Conservation (phyloP, 2,329 filamentous ascomycete genomes). For the Fusarium sp. region DNA sequence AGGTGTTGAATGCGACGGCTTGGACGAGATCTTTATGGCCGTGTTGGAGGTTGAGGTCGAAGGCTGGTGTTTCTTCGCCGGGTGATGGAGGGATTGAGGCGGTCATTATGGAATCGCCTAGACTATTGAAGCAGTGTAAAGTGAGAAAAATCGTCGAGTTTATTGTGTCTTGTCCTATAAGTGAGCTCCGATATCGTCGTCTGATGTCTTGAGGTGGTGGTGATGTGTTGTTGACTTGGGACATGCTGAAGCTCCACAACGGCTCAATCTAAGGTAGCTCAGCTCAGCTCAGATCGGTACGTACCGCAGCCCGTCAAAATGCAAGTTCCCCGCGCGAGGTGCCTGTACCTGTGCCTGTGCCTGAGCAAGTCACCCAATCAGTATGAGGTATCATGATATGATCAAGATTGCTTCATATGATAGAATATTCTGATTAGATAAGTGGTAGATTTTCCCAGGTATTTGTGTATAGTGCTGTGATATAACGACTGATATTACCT, state of each 20-base stretch:
- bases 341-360: neutral
- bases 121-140: neutral
- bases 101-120: constrained; percentile 38
- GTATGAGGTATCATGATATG: neutral
- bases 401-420: neutral
- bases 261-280: constrained; percentile 19
- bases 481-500: neutral
- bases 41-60: constrained; percentile 73
- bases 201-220: constrained; percentile 16
- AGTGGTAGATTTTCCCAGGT: accelerated
- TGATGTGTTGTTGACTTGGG: constrained; percentile 34
- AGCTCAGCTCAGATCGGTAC: constrained; percentile 32
- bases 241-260: constrained; percentile 33
- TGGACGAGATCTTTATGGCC: constrained; percentile 84
- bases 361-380: constrained; percentile 9
- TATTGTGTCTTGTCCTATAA: neutral
- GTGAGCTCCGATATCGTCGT: constrained; percentile 12
- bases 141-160: neutral
- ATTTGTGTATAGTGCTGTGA: neutral
- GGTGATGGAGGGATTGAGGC: constrained; percentile 48
- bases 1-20: constrained; percentile 88
- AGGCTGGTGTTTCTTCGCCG: constrained; percentile 57
- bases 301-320: constrained; percentile 28
- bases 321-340: constrained; percentile 21
- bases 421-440: neutral